Conservation (phyloP, 2,329 filamentous ascomycete species). For the Seiridium unicorne region DNA sequence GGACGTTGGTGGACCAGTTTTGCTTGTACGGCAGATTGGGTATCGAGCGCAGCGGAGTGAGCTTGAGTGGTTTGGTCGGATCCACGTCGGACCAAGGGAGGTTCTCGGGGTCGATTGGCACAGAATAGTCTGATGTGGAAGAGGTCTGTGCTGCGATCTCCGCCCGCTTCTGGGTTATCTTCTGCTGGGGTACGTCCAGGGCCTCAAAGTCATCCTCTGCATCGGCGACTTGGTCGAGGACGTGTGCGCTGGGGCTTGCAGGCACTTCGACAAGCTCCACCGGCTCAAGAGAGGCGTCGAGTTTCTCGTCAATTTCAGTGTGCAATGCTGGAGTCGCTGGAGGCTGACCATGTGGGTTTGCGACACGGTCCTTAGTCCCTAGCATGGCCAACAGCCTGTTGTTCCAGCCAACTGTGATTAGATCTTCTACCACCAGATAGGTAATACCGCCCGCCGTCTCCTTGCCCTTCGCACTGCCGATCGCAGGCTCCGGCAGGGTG, state of each 20-base stretch:
- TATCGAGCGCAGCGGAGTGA: conserved; percentile 49
- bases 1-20: conserved; percentile 57
- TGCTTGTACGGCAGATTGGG: conserved; percentile 54
- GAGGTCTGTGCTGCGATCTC: conserved; percentile 11
- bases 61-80: conserved; percentile 43
- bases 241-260: conserved; percentile 2
- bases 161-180: conserved; percentile 16
- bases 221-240: conserved; percentile 16
- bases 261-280: neutral
- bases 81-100: conserved; percentile 39
- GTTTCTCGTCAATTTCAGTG: neutral
- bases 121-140: conserved; percentile 8
- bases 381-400: conserved; percentile 32
- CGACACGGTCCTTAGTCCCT: conserved; percentile 3
- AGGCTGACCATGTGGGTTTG: too few relatives aligned
- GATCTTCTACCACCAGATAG: conserved; percentile 44
- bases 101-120: conserved; percentile 9
- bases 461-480: conserved; percentile 5
- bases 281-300: neutral
- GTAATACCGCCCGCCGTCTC: conserved; percentile 19
- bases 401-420: conserved; percentile 48
- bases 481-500: neutral
- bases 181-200: conserved; percentile 25
- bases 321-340: neutral
- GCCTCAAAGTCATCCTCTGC: conserved; percentile 39